phyloP scores from a whole-genome alignment of 2,329 filamentous ascomycete species.

The Penicillium verrucosum region DNA sequence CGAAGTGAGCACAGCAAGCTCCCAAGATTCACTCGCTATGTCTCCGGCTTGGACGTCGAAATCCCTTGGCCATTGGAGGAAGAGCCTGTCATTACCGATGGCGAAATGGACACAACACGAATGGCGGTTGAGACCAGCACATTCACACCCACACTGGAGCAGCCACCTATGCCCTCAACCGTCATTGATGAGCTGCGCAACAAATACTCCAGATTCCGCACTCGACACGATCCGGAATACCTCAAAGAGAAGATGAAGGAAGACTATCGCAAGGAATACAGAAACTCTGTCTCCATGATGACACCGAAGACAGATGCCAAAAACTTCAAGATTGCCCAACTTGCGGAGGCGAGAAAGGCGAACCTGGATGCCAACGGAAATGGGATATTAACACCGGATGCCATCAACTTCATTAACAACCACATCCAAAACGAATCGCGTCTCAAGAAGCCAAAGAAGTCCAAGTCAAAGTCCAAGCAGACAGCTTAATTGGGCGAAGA shows the following conservation, averaged over 20 bases:
- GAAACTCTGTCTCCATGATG: constrained; percentile 45
- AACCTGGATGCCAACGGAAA: constrained; percentile 39
- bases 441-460: background rate
- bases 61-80: constrained; percentile 72
- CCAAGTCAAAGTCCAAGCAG: constrained; percentile 12
- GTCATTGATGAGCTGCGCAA: constrained; percentile 83
- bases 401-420: constrained; percentile 35
- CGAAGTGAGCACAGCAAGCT: constrained; percentile 46
- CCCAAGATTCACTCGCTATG: constrained; percentile 49
- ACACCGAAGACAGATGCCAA: constrained; percentile 48
- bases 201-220: constrained; percentile 78
- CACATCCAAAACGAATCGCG: constrained; percentile 30
- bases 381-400: constrained; percentile 32
- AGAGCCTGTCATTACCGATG: constrained; percentile 51
- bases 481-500: constrained; percentile 8
- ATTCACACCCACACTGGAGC: constrained; percentile 73
- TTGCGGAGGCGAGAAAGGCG: constrained; percentile 34
- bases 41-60: constrained; percentile 67
- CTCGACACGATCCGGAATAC: constrained; percentile 73
- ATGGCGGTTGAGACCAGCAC: constrained; percentile 71
- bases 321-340: constrained; percentile 37
- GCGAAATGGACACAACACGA: constrained; percentile 68
- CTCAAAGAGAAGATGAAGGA: constrained; percentile 61
- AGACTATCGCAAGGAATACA: constrained; percentile 49
- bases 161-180: constrained; percentile 71